Percentiles rank a stretch among this genome's conserved stretches.
Conservation (phyloP, 805 yeast genomes). For the Ogataea parapolymorpha region DNA sequence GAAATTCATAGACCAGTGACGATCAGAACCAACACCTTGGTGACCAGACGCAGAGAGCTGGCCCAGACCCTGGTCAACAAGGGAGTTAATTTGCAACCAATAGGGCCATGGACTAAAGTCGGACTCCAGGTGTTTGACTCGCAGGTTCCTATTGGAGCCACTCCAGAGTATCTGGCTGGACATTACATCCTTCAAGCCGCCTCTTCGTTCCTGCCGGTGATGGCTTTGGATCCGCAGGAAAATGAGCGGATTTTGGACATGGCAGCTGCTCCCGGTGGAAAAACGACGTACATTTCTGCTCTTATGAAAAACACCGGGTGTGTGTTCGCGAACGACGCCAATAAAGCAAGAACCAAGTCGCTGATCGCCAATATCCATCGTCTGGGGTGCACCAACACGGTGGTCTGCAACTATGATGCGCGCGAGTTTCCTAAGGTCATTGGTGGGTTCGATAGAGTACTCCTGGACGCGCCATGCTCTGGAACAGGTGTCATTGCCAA, state of each 20-base stretch:
- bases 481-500: conserved; percentile 99
- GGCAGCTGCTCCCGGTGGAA: conserved; percentile 99
- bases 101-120: conserved; percentile 97
- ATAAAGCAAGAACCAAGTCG: conserved; percentile 94
- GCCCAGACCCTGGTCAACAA: conserved; percentile 93
- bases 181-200: conserved; percentile 98
- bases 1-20: conserved; percentile 96
- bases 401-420: conserved; percentile 97
- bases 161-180: conserved; percentile 98
- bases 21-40: conserved; percentile 94
- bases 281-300: conserved; percentile 91
- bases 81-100: conserved; percentile 96
- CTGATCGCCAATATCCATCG: conserved; percentile 96
- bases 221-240: conserved; percentile 98
- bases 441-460: conserved; percentile 95
- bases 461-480: conserved; percentile 98
- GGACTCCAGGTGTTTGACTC: conserved; percentile 97
- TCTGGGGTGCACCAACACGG: conserved; percentile 92
- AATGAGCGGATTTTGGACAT: conserved; percentile 93
- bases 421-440: conserved; percentile 97
- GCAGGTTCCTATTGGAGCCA: conserved; percentile 99
- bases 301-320: conserved; percentile 98
- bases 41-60: conserved; percentile 90
- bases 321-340: conserved; percentile 95
- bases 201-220: conserved; percentile 93